These are phyloP conservation scores for Leccinum incarnatum DNA, from an alignment of 768 basidiomycete genomes.

Conservation along the genomic window DNA sequence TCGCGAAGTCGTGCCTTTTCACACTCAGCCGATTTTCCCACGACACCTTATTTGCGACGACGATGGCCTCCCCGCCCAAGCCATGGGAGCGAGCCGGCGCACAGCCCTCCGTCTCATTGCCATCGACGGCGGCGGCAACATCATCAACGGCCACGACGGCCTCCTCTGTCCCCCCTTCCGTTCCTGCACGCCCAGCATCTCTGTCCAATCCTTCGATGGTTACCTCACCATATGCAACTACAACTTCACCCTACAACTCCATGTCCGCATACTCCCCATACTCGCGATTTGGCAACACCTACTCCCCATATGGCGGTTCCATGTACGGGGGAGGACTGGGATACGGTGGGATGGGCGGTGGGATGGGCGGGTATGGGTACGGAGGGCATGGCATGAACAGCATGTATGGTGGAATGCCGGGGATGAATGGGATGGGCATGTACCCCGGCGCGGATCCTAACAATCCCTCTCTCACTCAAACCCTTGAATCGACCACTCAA, in stretches of 20 bases:
- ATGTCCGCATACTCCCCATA: constrained; percentile 48
- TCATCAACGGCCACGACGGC: constrained; percentile 23
- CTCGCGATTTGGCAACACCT: constrained; percentile 34
- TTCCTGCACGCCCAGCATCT: constrained; percentile 64
- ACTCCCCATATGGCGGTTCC: constrained; percentile 34
- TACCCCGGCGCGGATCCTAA: constrained; percentile 45
- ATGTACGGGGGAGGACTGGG: constrained; percentile 33
- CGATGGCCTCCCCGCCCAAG: constrained; percentile 84
- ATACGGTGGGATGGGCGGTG: constrained; percentile 42
- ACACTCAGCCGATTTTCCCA: constrained; percentile 13
- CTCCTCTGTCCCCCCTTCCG: constrained; percentile 37
- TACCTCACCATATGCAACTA: constrained; percentile 33
- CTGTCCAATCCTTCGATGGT: constrained; percentile 41
- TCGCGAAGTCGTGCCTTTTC: neutral
- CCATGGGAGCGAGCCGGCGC: constrained; percentile 76
- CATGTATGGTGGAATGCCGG: constrained; percentile 38
- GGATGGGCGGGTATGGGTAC: constrained; percentile 35
- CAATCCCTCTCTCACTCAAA: constrained; percentile 73
- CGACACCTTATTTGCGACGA: constrained; percentile 14
- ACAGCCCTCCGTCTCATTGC: constrained; percentile 29
- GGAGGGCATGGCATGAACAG: constrained; percentile 52
- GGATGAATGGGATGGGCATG: constrained; percentile 41
- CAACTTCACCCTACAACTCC: constrained; percentile 44
- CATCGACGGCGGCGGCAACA: constrained; percentile 20
- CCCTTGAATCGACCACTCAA: constrained; percentile 85